phyloP scores from a whole-genome alignment of 2,329 filamentous ascomycete genomes.

The Rhinocladiella similis region DNA sequence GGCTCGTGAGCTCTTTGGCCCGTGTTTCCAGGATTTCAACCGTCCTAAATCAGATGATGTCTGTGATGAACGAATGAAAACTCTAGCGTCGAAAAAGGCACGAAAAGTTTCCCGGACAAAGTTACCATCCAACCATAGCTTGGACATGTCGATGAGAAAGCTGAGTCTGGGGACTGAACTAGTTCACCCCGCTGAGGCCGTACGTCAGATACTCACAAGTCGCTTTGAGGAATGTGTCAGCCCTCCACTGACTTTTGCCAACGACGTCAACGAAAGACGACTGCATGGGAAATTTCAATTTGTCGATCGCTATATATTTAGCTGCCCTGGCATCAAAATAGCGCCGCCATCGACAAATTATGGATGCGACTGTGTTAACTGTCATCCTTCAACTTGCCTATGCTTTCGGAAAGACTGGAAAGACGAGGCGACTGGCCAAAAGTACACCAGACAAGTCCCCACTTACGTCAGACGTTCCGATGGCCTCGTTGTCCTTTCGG shows the following conservation, averaged over 20 bases:
- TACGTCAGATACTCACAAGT: constrained; percentile 17
- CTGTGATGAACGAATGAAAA: background rate
- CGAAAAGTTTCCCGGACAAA: constrained; percentile 6
- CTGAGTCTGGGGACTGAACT: background rate
- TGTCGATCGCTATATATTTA: constrained; percentile 24
- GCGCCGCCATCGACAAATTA: constrained; percentile 14
- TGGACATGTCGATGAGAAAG: background rate
- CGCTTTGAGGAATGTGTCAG: constrained; percentile 21
- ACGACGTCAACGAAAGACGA: constrained; percentile 23
- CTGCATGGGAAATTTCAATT: constrained; percentile 31
- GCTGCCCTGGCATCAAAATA: constrained; percentile 12
- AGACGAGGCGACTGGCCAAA: constrained; percentile 5
- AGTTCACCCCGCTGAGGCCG: constrained; percentile 20
- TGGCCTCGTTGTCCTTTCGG: constrained; percentile 25
- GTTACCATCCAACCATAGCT: constrained; percentile 5
- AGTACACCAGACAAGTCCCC: constrained; percentile 3
- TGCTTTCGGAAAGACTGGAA: constrained; percentile 21
- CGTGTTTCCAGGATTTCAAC: constrained; percentile 19
- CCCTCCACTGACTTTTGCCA: constrained; percentile 26
- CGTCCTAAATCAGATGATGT: constrained; percentile 3
- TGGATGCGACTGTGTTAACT: constrained; percentile 22
- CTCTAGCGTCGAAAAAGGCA: constrained; percentile 22
- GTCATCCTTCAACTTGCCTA: constrained; percentile 13
- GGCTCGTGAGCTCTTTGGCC: constrained; percentile 18
- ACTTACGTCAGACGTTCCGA: constrained; percentile 19